These are phyloP conservation scores for Pseudocercospora cruenta DNA, from an alignment of 2,329 filamentous ascomycete species.

Conservation along the genomic window DNA sequence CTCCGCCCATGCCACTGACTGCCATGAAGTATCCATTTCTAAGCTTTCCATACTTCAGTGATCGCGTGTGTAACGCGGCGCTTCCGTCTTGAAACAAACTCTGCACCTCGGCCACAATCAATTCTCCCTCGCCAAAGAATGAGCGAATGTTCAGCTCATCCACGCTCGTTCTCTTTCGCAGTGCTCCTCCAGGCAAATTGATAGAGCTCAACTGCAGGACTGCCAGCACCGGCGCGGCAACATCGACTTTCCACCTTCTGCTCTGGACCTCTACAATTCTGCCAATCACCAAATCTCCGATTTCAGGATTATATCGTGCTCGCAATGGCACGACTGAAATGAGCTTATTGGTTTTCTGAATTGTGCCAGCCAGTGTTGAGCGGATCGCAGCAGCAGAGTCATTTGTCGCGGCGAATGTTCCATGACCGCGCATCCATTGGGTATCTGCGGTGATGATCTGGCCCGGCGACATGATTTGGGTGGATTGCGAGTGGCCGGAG, in stretches of 20 bases:
- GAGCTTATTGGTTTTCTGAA: slow-evolving; percentile 95
- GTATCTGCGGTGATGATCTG: slow-evolving; percentile 85
- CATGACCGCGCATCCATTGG: slow-evolving; percentile 99
- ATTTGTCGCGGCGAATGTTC: slow-evolving; percentile 71
- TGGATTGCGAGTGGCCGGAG: slow-evolving; percentile 46
- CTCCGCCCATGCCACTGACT: slow-evolving; percentile 77
- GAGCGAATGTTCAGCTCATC: slow-evolving; percentile 96
- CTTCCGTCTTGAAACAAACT: slow-evolving; percentile 81
- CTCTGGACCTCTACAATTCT: slow-evolving; percentile 94
- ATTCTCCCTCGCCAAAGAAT: slow-evolving; percentile 95
- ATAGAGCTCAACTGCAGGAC: slow-evolving; percentile 84
- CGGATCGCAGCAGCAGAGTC: slow-evolving; percentile 69
- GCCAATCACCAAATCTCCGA: slow-evolving; percentile 92
- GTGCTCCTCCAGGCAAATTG: slow-evolving; percentile 90
- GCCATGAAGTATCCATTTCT: slow-evolving; percentile 88
- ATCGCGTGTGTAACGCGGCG: slow-evolving; percentile 85
- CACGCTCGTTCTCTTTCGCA: slow-evolving; percentile 88
- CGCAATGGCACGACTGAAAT: slow-evolving; percentile 88
- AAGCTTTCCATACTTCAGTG: slow-evolving; percentile 91
- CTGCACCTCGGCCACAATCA: slow-evolving; percentile 95
- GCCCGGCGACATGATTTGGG: slow-evolving; percentile 79
- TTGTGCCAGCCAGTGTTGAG: slow-evolving; percentile 85
- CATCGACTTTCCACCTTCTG: slow-evolving; percentile 91
- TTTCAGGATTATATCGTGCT: slow-evolving; percentile 91
- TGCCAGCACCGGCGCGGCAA: slow-evolving; percentile 84